Evolutionary conservation across 2,329 filamentous ascomycete genomes (phyloP), one percentile per base, ranked within the genome.

Genomic region (Ceratocystis variospora): DNA sequence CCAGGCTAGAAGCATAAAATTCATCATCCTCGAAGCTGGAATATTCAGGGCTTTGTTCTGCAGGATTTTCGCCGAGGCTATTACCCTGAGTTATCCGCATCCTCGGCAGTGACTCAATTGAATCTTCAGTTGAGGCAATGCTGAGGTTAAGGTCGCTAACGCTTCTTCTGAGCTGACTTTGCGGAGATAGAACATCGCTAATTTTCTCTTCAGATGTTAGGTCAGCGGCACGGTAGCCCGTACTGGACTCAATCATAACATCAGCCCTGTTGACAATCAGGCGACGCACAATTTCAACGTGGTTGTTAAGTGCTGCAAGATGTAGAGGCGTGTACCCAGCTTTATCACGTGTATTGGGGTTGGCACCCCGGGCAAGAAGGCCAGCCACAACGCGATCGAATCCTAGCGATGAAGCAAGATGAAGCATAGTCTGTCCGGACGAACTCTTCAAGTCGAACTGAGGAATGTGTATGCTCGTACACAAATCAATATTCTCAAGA

Each of bases 291-390:
- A 94, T 90, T 72, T 90, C 86, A 10, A 83, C 78, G 72, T 91
- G 86, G 69, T 87, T 84, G 74, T 88, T 87, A 72, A 95, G 81
- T 31, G 88, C 86, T 22, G 90, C 90, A 72, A 93, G 83, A 74
- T 95, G 89, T 77, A 95, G 81, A 15, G 90, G 85, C 3, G 89
- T 90, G 74, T 90, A 93, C 25, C 90, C 90, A 62, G 87, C 87
- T 69, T 85, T 87, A 73, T 96, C 90, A 66, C 85, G 82, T 46
- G 85, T 78, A 71, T 93, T 86, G 0, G 87, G 84, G 71, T 88
- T 87, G 22, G 89, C 89, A n/a, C 89, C 88, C 69, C 89, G 83
- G 8, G 86, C 87, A 22, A 95, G 78, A 31, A 95, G 80, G 37
- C 86, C 89, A 12, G 88, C 88, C 62, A 88, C 88, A 69, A 95